Evolutionary conservation across 1,284 basidiomycete genomes (phyloP).

Genomic region (Sanghuangporus weigelae): DNA sequence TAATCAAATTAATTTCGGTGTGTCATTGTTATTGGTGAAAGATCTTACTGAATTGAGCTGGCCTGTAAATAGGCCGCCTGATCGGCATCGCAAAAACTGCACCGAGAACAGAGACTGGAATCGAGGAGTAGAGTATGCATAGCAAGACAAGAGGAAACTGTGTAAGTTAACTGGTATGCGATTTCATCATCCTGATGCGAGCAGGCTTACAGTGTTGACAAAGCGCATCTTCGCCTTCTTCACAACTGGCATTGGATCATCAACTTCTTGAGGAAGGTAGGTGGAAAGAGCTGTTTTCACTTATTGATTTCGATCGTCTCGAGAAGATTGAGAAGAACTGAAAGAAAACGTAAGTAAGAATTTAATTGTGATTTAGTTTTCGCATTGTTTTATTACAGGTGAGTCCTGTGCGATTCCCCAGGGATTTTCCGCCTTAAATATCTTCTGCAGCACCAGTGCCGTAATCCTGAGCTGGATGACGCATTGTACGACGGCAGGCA

Average conservation of each 20-base stretch:
- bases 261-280: conserved; percentile 14
- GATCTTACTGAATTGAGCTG: conserved; percentile 68
- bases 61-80: conserved; percentile 72
- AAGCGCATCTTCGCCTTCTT: conserved; percentile 75
- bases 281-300: conserved; percentile 18
- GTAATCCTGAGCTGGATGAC: conserved; percentile 72
- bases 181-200: not conserved
- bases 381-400: conserved; percentile 42
- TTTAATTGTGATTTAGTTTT: no score
- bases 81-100: conserved; percentile 70
- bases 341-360: not conserved
- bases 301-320: conserved; percentile 64
- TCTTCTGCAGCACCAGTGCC: conserved; percentile 61
- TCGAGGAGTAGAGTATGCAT: conserved; percentile 68
- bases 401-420: conserved; percentile 70
- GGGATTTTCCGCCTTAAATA: conserved; percentile 70
- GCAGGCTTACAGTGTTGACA: conserved; percentile 55
- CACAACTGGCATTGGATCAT: conserved; percentile 33
- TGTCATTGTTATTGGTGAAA: not conserved
- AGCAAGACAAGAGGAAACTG: conserved; percentile 69
- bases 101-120: conserved; percentile 76
- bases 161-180: conserved; percentile 4
- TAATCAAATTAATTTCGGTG: not conserved
- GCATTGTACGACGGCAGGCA: conserved; percentile 69
- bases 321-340: conserved; percentile 65